A percentile compares a stretch with the other conserved stretches of the same genome.
These are phyloP conservation scores for Leishmania turanica DNA, from an alignment of 208 protist genomes.

Conservation along the genomic window DNA sequence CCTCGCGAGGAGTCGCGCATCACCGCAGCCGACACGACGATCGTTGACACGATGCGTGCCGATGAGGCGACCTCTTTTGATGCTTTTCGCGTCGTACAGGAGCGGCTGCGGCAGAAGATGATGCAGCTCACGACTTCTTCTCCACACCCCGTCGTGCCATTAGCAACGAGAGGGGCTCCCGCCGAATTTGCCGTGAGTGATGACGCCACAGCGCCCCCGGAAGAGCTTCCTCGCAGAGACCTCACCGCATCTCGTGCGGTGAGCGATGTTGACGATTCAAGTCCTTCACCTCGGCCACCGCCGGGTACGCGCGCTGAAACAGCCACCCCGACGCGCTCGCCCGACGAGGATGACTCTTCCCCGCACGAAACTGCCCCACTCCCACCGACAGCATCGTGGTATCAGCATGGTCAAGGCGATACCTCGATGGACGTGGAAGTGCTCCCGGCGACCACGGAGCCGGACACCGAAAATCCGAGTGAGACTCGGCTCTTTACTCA, in stretches of 20 bases:
- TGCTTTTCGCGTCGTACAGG: slow-evolving; percentile 54
- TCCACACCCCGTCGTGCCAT: background rate
- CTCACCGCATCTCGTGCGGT: background rate
- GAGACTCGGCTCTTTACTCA: background rate
- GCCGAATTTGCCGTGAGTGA: background rate
- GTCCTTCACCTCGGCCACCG: slow-evolving; percentile 25
- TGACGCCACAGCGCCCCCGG: background rate
- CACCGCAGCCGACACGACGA: no score
- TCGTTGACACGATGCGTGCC: background rate
- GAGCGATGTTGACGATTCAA: slow-evolving; percentile 1
- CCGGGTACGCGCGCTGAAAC: slow-evolving; percentile 16
- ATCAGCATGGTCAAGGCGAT: background rate
- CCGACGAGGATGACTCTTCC: background rate
- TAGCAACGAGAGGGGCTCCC: background rate
- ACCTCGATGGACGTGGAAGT: slow-evolving; percentile 7
- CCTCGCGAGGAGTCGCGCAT: background rate
- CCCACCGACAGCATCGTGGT: background rate
- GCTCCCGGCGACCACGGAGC: background rate
- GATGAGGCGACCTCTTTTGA: slow-evolving; percentile 36
- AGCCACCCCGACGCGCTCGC: slow-evolving; percentile 10
- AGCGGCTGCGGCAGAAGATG: slow-evolving; percentile 62
- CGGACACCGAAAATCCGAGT: background rate
- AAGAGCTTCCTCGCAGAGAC: background rate
- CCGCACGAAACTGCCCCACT: background rate
- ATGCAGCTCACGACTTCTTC: slow-evolving; percentile 10